Conservation (phyloP, 1,284 basidiomycete genomes). For the Pterulicium gracile region DNA sequence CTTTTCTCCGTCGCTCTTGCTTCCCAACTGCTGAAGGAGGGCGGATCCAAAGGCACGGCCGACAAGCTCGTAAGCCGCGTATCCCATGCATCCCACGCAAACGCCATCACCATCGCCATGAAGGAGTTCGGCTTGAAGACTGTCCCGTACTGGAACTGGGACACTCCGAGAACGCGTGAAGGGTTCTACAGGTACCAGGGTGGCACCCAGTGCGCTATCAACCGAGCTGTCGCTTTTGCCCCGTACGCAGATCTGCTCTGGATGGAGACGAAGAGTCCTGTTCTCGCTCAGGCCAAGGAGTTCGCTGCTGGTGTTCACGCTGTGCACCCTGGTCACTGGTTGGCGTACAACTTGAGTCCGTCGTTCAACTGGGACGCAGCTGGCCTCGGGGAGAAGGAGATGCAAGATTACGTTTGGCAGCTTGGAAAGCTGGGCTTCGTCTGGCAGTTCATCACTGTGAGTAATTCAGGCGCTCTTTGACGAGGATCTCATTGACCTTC, state of each 20-base stretch:
- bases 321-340: slow-evolving; percentile 78
- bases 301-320: slow-evolving; percentile 85
- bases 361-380: slow-evolving; percentile 93
- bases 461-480: slow-evolving; percentile 20
- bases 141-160: slow-evolving; percentile 86
- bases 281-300: slow-evolving; percentile 86
- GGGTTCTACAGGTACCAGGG: slow-evolving; percentile 97
- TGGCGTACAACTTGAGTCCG: slow-evolving; percentile 90
- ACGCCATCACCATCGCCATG: slow-evolving; percentile 70
- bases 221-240: slow-evolving; percentile 87
- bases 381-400: slow-evolving; percentile 76
- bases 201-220: slow-evolving; percentile 90
- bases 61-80: slow-evolving; percentile 53
- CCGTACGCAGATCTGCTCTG: slow-evolving; percentile 88
- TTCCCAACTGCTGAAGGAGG: slow-evolving; percentile 62
- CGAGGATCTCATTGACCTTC: too few species aligned
- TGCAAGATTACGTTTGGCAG: slow-evolving; percentile 90
- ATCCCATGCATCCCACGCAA: slow-evolving; percentile 55
- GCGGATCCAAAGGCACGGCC: slow-evolving; percentile 32
- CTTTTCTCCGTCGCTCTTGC: slow-evolving; percentile 74
- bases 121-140: slow-evolving; percentile 69
- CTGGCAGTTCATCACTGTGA: slow-evolving; percentile 97
- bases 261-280: slow-evolving; percentile 99
- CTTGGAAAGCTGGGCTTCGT: slow-evolving; percentile 88
- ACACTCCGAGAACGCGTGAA: slow-evolving; percentile 87